Percentiles rank a stretch among this genome's conserved stretches.
These are phyloP conservation scores for Amanita jacksonii DNA, from an alignment of 768 basidiomycete genomes.

Conservation along the genomic window DNA sequence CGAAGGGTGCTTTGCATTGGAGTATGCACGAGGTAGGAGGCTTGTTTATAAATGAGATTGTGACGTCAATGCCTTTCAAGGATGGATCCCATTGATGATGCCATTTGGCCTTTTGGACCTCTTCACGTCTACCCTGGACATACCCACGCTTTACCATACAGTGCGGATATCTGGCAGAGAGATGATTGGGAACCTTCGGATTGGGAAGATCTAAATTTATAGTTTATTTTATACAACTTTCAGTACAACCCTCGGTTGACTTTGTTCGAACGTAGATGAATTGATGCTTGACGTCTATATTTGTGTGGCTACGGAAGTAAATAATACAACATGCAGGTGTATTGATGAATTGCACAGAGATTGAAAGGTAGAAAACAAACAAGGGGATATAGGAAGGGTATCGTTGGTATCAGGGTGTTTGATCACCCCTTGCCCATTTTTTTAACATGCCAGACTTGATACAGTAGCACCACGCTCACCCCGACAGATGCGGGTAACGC, in stretches of 20 bases:
- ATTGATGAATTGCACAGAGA: neutral
- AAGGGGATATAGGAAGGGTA: neutral
- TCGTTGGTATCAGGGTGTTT: neutral
- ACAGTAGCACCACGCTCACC: too few relatives aligned
- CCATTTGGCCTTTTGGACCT: constrained; percentile 89
- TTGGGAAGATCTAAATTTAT: constrained; percentile 7
- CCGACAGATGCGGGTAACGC: too few relatives aligned
- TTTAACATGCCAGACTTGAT: too few relatives aligned
- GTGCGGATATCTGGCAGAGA: constrained; percentile 71
- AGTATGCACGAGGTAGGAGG: constrained; percentile 88
- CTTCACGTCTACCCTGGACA: constrained; percentile 82
- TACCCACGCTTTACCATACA: constrained; percentile 75
- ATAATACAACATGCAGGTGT: neutral
- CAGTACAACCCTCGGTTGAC: too few relatives aligned
- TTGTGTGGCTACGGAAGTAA: too few relatives aligned
- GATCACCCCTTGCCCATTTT: neutral
- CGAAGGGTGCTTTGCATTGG: constrained; percentile 90
- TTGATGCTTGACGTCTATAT: too few relatives aligned
- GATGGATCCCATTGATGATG: constrained; percentile 96
- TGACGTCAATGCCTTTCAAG: constrained; percentile 28
- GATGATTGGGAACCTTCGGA: constrained; percentile 53
- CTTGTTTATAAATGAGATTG: too few relatives aligned
- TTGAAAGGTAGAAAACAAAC: neutral
- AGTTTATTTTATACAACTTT: neutral
- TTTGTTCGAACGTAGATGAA: too few relatives aligned